phyloP scores from a whole-genome alignment of 768 basidiomycete species.

The Phaffia australis region DNA sequence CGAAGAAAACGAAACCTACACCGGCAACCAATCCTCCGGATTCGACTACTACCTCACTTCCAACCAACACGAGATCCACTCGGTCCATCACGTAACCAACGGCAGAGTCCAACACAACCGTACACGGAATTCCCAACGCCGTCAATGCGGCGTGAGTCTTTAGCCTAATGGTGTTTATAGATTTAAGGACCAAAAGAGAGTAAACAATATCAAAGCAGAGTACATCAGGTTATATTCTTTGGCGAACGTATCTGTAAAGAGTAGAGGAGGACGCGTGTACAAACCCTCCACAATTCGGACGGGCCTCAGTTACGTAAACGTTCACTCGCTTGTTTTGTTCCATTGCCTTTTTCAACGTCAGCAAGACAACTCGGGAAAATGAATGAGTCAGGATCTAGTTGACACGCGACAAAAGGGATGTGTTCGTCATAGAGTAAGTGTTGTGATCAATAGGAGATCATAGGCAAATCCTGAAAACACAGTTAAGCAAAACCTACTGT shows the following conservation, averaged over 20 bases:
- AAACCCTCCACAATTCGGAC: conserved; percentile 49
- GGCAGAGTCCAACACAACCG: conserved; percentile 87
- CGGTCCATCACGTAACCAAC: conserved; percentile 96
- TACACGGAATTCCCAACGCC: conserved; percentile 84
- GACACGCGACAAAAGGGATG: conserved; percentile 26
- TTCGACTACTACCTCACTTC: conserved; percentile 96
- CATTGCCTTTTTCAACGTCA: conserved; percentile 81
- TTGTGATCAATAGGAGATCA: neutral
- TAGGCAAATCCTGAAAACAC: neutral
- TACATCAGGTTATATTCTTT: neutral
- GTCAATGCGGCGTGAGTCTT: conserved; percentile 81
- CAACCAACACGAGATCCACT: conserved; percentile 88
- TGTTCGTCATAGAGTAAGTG: conserved; percentile 19
- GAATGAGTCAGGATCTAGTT: conserved; percentile 87
- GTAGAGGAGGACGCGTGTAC: neutral
- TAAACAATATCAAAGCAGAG: conserved; percentile 16
- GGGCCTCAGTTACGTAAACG: conserved; percentile 69
- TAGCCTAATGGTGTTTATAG: conserved; percentile 47
- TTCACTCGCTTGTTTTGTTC: conserved; percentile 77
- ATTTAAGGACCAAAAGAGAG: neutral
- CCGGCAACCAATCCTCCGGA: conserved; percentile 75
- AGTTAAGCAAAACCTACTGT: conserved; percentile 43
- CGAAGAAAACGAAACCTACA: conserved; percentile 4
- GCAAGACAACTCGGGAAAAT: conserved; percentile 89
- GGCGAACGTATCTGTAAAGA: neutral